phyloP scores from a whole-genome alignment of 108 stramenopile species.

The Fistulifera solaris region DNA sequence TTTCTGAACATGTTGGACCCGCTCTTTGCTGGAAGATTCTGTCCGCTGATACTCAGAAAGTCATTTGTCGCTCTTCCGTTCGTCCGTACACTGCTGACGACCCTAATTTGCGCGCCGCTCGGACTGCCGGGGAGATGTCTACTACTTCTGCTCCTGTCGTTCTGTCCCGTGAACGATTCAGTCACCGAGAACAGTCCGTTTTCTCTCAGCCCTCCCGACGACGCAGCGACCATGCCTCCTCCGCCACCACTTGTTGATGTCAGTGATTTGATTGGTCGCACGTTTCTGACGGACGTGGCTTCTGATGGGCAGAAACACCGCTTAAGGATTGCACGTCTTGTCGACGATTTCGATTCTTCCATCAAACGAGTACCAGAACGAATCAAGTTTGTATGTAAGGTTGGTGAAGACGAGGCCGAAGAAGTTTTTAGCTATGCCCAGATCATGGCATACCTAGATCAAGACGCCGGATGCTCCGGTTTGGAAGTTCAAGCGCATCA shows the following conservation, averaged over 20 bases:
- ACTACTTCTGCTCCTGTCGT: too few species aligned
- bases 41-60: not conserved
- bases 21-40: constrained; percentile 14
- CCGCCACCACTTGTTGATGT: too few species aligned
- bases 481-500: constrained; percentile 6
- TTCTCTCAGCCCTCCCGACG: too few species aligned
- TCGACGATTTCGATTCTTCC: not conserved
- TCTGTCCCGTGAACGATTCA: too few species aligned
- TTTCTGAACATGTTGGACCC: constrained; percentile 23
- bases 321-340: not conserved
- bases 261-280: constrained; percentile 4
- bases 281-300: not conserved
- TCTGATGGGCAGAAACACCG: not conserved
- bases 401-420: not conserved
- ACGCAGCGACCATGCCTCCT: too few species aligned
- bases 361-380: too few species aligned
- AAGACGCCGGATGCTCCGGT: not conserved
- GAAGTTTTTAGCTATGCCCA: not conserved
- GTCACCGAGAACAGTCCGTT: too few species aligned
- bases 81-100: constrained; percentile 3
- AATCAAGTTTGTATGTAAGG: constrained; percentile 1
- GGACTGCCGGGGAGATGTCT: too few species aligned
- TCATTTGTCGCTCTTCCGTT: constrained; percentile 10
- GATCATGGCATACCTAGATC: not conserved
- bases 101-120: not conserved